Conservation (phyloP, 2,329 filamentous ascomycete species). For the Phialophora tarda region DNA sequence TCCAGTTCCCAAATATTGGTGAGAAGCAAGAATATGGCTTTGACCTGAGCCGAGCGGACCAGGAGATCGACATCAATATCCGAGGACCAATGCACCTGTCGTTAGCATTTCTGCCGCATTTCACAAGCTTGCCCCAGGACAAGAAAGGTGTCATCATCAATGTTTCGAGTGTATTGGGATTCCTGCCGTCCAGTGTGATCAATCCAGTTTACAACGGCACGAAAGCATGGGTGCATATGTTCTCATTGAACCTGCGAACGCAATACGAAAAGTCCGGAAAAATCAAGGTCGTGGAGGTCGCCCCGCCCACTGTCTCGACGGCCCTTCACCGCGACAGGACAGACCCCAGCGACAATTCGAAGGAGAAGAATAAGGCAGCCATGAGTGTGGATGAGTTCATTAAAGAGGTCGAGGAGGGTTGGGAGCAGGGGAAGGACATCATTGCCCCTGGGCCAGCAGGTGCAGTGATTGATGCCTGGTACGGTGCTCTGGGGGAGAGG, state of each 20-base stretch:
- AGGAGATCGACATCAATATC: conserved; percentile 65
- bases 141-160: conserved; percentile 58
- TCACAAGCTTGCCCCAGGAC: conserved; percentile 48
- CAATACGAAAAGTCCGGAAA: conserved; percentile 53
- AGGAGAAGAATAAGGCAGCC: conserved; percentile 56
- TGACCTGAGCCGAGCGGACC: conserved; percentile 56
- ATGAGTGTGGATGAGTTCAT: conserved; percentile 63
- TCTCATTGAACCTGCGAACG: conserved; percentile 60
- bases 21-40: conserved; percentile 42
- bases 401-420: conserved; percentile 52
- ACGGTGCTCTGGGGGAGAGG: conserved; percentile 47
- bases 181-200: conserved; percentile 58
- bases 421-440: conserved; percentile 56
- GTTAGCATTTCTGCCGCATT: conserved; percentile 56
- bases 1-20: conserved; percentile 49
- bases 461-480: conserved; percentile 54
- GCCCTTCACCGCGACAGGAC: conserved; percentile 62
- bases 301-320: conserved; percentile 61
- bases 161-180: conserved; percentile 61
- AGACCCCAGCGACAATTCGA: conserved; percentile 65
- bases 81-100: conserved; percentile 63
- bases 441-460: conserved; percentile 55
- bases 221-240: conserved; percentile 65
- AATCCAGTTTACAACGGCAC: conserved; percentile 66
- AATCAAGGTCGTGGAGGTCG: conserved; percentile 61